Evolutionary conservation across 2,329 filamentous ascomycete genomes (phyloP).

Genomic region (Hymenoscyphus linearis): DNA sequence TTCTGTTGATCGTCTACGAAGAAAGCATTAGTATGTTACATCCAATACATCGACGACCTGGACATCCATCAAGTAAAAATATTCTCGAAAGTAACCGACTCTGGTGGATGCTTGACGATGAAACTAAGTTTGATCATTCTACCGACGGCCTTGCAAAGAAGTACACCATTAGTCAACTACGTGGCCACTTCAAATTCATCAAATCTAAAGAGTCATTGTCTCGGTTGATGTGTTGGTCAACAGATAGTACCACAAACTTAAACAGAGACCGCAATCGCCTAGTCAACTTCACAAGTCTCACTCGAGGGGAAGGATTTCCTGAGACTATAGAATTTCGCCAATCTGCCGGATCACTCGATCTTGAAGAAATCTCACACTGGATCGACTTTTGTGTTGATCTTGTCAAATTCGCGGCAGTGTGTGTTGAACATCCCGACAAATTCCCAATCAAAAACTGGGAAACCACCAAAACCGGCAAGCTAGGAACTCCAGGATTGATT

Average conservation of each 20-base stretch:
- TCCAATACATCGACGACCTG: conserved; percentile 20
- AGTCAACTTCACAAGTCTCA: conserved; percentile 18
- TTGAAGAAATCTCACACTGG: conserved; percentile 19
- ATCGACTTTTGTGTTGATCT: conserved; percentile 24
- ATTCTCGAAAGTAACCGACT: conserved; percentile 22
- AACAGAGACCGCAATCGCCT: conserved; percentile 13
- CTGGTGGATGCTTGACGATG: conserved; percentile 8
- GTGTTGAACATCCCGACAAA: conserved; percentile 9
- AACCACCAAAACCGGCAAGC: neutral
- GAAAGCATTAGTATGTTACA: conserved; percentile 23
- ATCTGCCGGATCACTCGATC: conserved; percentile 17
- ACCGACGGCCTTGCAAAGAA: neutral
- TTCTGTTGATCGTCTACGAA: conserved; percentile 25
- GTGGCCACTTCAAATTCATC: conserved; percentile 1
- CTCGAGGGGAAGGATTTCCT: conserved; percentile 3
- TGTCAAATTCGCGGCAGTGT: conserved; percentile 18
- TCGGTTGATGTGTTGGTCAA: conserved; percentile 15
- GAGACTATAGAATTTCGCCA: conserved; percentile 26
- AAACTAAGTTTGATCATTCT: conserved; percentile 4
- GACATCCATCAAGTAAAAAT: conserved; percentile 9
- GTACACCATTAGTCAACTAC: neutral
- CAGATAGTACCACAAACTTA: neutral
- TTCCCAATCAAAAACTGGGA: conserved; percentile 16
- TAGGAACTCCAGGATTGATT: conserved; percentile 9
- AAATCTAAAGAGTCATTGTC: conserved; percentile 2